Evolutionary conservation across 2,329 filamentous ascomycete genomes (phyloP).

Genomic region (Hortaea sp.): DNA sequence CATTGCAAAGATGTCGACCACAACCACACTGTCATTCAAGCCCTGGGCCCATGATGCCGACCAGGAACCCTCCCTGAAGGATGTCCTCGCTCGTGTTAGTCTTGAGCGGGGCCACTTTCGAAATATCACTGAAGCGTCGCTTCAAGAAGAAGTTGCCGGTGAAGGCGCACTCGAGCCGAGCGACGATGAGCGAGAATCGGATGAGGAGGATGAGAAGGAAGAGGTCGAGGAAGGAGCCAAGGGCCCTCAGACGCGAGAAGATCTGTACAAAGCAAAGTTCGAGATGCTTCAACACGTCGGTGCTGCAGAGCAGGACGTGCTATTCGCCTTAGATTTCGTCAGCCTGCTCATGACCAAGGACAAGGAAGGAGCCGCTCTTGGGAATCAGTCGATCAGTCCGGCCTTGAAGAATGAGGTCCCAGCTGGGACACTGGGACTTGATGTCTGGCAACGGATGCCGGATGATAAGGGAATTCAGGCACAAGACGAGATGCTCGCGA

Average conservation of each 20-base stretch:
- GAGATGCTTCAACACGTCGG: slow-evolving; percentile 33
- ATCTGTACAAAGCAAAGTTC: slow-evolving; percentile 28
- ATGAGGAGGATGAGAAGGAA: slow-evolving; percentile 19
- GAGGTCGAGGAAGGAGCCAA: slow-evolving; percentile 1
- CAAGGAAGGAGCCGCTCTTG: slow-evolving; percentile 50
- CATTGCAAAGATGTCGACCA: neutral
- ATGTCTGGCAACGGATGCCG: slow-evolving; percentile 46
- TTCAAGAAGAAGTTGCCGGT: slow-evolving; percentile 57
- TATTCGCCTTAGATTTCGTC: slow-evolving; percentile 69
- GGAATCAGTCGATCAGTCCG: slow-evolving; percentile 59
- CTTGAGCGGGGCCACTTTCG: slow-evolving; percentile 72
- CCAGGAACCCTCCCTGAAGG: slow-evolving; percentile 53
- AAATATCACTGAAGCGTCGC: slow-evolving; percentile 60
- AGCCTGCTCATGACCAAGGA: slow-evolving; percentile 69
- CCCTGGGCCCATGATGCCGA: slow-evolving; percentile 49
- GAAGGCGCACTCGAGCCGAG: slow-evolving; percentile 28
- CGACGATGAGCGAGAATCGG: slow-evolving; percentile 34
- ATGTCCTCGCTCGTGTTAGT: slow-evolving; percentile 72
- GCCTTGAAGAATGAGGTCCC: slow-evolving; percentile 61
- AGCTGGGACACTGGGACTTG: slow-evolving; percentile 64
- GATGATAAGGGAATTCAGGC: slow-evolving; percentile 41
- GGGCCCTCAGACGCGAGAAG: slow-evolving; percentile 22
- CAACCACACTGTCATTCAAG: slow-evolving; percentile 47
- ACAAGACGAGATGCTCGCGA: slow-evolving; percentile 38
- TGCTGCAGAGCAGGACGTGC: slow-evolving; percentile 40